Evolutionary conservation across 1,284 basidiomycete genomes (phyloP).

Genomic region (Salmacisia buchloeana): DNA sequence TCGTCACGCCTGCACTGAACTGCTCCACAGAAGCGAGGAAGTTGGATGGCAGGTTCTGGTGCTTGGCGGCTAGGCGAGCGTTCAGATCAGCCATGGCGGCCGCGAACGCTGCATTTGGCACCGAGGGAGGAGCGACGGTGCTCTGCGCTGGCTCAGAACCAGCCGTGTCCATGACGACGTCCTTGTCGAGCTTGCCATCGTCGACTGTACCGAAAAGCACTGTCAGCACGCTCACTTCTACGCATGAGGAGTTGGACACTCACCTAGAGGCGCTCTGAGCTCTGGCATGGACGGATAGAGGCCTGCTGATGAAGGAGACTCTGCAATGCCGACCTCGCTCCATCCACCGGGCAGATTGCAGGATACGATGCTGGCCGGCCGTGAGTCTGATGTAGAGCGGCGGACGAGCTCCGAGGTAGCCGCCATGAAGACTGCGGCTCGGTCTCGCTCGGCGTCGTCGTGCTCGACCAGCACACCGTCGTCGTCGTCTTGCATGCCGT

Average conservation of each 20-base stretch:
- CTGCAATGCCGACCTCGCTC: not conserved
- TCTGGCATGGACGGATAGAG: not conserved
- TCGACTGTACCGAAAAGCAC: no score
- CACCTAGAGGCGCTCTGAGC: not conserved
- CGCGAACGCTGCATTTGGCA: not conserved
- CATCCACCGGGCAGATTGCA: not conserved
- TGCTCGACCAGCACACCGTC: not conserved
- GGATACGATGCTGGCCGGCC: not conserved
- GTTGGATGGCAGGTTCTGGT: not conserved
- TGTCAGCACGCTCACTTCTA: no score
- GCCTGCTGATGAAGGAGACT: not conserved
- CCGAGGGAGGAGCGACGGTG: not conserved
- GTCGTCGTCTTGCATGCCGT: not conserved
- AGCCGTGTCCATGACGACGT: no score
- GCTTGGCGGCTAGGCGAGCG: not conserved
- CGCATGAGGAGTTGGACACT: no score
- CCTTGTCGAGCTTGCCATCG: not conserved
- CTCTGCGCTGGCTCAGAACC: not conserved
- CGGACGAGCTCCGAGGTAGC: not conserved
- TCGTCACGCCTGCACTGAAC: no score
- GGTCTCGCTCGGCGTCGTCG: not conserved
- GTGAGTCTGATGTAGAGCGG: not conserved
- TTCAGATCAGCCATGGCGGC: not conserved
- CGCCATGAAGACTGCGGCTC: not conserved
- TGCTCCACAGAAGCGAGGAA: no score